phyloP scores from a whole-genome alignment of 1,139 yeast genomes.

The Debaryomyces psychrophilus region DNA sequence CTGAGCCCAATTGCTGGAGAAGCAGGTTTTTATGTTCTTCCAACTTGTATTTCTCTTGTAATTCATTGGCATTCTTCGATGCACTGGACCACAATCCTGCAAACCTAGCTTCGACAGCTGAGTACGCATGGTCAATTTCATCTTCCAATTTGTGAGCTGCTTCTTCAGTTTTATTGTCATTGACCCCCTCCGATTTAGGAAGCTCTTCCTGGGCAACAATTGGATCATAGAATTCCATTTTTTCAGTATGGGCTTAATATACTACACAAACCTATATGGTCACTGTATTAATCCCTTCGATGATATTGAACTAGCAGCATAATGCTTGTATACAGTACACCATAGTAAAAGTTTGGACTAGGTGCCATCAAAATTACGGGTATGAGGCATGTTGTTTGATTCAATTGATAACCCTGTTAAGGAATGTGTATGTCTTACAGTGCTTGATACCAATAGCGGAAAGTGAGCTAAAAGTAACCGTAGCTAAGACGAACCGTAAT shows the following conservation, averaged over 20 bases:
- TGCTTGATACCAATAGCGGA: too few species aligned
- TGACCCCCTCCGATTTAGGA: slow-evolving; percentile 16
- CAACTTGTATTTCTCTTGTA: slow-evolving; percentile 39
- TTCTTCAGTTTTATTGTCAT: slow-evolving; percentile 42
- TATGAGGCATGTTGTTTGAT: too few species aligned
- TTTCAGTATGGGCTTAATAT: background rate
- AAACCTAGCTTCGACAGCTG: slow-evolving; percentile 46
- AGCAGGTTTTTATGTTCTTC: slow-evolving; percentile 48
- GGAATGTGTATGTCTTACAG: too few species aligned
- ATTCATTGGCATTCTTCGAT: slow-evolving; percentile 33
- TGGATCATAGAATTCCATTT: slow-evolving; percentile 42
- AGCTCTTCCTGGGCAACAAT: slow-evolving; percentile 24
- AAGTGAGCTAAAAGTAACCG: too few species aligned
- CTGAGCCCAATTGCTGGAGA: slow-evolving; percentile 35
- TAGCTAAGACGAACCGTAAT: too few species aligned
- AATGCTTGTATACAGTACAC: background rate
- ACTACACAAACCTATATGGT: background rate
- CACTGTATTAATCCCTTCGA: background rate
- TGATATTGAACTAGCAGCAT: background rate
- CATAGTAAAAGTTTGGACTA: too few species aligned
- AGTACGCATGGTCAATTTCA: slow-evolving; percentile 57
- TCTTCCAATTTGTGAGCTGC: slow-evolving; percentile 52
- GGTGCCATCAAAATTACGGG: too few species aligned
- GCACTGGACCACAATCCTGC: slow-evolving; percentile 42
- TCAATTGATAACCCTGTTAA: too few species aligned